Conservation (phyloP, 2,329 filamentous ascomycete genomes). For the Cryphonectria parasitica region DNA sequence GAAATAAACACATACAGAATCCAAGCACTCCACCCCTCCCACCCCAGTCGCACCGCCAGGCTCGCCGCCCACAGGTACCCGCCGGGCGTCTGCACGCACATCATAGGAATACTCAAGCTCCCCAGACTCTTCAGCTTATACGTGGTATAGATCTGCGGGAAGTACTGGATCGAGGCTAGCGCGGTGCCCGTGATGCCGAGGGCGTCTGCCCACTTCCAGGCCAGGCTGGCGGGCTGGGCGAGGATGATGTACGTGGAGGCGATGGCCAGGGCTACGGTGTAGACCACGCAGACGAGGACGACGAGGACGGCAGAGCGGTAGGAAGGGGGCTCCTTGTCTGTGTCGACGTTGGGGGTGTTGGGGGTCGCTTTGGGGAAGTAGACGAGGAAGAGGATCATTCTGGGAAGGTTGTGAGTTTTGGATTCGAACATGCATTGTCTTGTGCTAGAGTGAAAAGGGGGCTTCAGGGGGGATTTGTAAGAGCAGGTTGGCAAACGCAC, state of each 20-base stretch:
- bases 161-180: conserved; percentile 85
- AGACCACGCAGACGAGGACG: conserved; percentile 76
- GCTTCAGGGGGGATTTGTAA: no score
- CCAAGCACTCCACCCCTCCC: conserved; percentile 93
- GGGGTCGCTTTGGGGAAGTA: conserved; percentile 77
- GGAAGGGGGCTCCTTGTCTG: conserved; percentile 59
- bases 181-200: conserved; percentile 78
- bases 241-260: conserved; percentile 68
- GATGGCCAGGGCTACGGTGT: conserved; percentile 69
- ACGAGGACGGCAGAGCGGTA: conserved; percentile 77
- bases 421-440: no score
- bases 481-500: conserved; percentile 62
- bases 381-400: conserved; percentile 88
- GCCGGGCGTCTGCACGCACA: conserved; percentile 96
- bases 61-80: conserved; percentile 88
- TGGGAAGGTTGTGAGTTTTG: conserved; percentile 42
- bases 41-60: conserved; percentile 77
- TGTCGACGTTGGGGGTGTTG: conserved; percentile 53
- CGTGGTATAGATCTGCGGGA: conserved; percentile 94
- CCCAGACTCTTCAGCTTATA: conserved; percentile 83
- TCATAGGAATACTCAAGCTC: conserved; percentile 94
- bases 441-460: no score
- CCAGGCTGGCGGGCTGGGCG: conserved; percentile 61
- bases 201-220: conserved; percentile 83
- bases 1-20: conserved; percentile 88